A percentile compares a stretch with the other conserved stretches of the same genome.
Evolutionary conservation across 805 yeast species (phyloP).

Genomic region (Groenewaldozyma tartarivorans): DNA sequence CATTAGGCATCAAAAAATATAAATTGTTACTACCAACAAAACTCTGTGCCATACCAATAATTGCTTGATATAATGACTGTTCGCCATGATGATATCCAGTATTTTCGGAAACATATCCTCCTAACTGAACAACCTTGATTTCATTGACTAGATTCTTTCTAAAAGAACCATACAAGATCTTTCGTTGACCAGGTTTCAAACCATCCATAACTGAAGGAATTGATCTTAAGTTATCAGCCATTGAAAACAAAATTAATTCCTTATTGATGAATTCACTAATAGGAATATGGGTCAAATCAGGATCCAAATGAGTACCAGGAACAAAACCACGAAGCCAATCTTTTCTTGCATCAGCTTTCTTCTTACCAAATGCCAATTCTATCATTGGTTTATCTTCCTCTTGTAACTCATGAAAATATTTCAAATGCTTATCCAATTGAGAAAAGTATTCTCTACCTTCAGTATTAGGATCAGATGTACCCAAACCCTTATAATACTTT

Average conservation of each 20-base stretch:
- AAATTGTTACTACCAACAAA: conserved; percentile 89
- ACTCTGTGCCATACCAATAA: conserved; percentile 89
- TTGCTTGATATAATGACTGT: conserved; percentile 75
- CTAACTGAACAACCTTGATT: conserved; percentile 82
- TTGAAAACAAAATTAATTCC: conserved; percentile 85
- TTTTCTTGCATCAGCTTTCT: conserved; percentile 93
- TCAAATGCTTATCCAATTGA: conserved; percentile 75
- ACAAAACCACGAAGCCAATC: conserved; percentile 88
- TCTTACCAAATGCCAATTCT: conserved; percentile 89
- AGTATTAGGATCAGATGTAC: conserved; percentile 67
- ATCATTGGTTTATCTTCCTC: conserved; percentile 63
- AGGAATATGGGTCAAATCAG: conserved; percentile 65
- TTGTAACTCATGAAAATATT: conserved; percentile 71
- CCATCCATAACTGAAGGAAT: conserved; percentile 94
- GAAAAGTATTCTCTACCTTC: conserved; percentile 87
- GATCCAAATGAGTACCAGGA: conserved; percentile 90
- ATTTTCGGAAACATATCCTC: conserved; percentile 79
- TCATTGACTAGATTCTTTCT: conserved; percentile 68
- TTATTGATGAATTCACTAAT: conserved; percentile 91
- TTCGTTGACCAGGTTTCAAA: conserved; percentile 93
- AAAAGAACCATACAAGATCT: conserved; percentile 80
- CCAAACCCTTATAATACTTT: conserved; percentile 97
- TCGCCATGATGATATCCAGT: conserved; percentile 97
- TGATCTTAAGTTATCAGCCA: conserved; percentile 94
- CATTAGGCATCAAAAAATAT: conserved; percentile 78